A percentile compares a stretch with the other conserved stretches of the same genome.
Evolutionary conservation across 2,329 filamentous ascomycete species (phyloP).

Genomic region (Periconia sp.): DNA sequence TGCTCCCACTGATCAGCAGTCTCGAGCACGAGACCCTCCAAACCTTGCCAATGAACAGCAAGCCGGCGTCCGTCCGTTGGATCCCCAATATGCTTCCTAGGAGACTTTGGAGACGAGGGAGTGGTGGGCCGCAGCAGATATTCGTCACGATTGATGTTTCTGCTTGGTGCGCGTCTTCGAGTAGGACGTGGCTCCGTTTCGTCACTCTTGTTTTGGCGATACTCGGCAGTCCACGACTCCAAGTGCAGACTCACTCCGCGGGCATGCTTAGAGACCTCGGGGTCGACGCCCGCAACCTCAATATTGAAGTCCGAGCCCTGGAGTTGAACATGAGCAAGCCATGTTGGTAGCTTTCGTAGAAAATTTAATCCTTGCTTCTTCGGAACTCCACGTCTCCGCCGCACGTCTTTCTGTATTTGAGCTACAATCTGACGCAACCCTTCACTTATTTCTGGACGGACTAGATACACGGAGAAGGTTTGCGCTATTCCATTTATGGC

Average conservation of each 20-base stretch:
- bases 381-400: constrained; percentile 41
- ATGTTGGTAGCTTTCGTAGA: constrained; percentile 77
- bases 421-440: constrained; percentile 90
- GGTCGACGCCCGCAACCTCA: constrained; percentile 88
- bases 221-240: constrained; percentile 87
- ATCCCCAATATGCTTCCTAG: constrained; percentile 55
- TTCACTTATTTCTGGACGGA: constrained; percentile 89
- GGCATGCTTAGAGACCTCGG: constrained; percentile 79
- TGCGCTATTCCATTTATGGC: constrained; percentile 80
- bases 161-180: constrained; percentile 76
- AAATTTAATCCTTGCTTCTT: constrained; percentile 61
- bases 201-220: constrained; percentile 80
- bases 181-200: constrained; percentile 62
- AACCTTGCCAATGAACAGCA: constrained; percentile 77
- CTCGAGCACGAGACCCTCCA: constrained; percentile 92
- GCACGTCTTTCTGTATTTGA: constrained; percentile 68
- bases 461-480: constrained; percentile 86
- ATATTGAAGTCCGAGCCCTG: constrained; percentile 89
- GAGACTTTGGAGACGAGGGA: constrained; percentile 55
- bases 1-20: constrained; percentile 81
- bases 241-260: constrained; percentile 85
- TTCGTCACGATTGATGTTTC: constrained; percentile 64
- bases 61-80: constrained; percentile 79
- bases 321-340: constrained; percentile 83
- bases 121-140: constrained; percentile 62